Percentiles rank a stretch among this genome's conserved stretches.
Conservation (phyloP, 805 yeast species). For the Monosporozyma unispora region DNA sequence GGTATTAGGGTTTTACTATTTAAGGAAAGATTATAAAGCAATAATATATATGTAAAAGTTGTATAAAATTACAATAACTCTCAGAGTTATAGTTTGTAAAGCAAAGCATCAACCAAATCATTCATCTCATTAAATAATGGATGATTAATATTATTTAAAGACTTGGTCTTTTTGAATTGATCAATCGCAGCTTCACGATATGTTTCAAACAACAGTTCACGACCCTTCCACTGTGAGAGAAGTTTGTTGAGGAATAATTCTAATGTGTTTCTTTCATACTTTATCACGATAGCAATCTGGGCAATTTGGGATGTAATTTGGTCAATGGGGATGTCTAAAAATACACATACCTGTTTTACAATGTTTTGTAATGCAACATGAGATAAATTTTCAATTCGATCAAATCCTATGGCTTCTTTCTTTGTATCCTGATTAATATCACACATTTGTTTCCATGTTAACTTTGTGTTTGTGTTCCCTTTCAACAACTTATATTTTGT, state of each 20-base stretch:
- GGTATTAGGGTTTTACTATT: not conserved
- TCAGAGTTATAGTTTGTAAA: not conserved
- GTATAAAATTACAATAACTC: too few relatives aligned
- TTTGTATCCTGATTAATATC: not conserved
- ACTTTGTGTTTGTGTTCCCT: slow-evolving; percentile 20
- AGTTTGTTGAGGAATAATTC: slow-evolving; percentile 28
- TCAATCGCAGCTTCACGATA: slow-evolving; percentile 17
- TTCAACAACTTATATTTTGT: not conserved
- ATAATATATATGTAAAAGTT: too few relatives aligned
- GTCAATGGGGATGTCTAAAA: slow-evolving; percentile 28
- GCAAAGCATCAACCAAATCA: slow-evolving; percentile 16
- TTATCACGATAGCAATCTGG: slow-evolving; percentile 19
- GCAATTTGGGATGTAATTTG: slow-evolving; percentile 23
- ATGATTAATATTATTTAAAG: slow-evolving; percentile 15
- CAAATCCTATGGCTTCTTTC: slow-evolving; percentile 9
- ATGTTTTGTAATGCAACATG: slow-evolving; percentile 29
- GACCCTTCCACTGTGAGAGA: slow-evolving; percentile 25
- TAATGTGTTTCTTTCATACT: slow-evolving; percentile 23
- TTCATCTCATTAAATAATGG: slow-evolving; percentile 24
- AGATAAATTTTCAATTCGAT: slow-evolving; percentile 24
- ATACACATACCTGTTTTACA: slow-evolving; percentile 28
- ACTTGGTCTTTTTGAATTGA: slow-evolving; percentile 13
- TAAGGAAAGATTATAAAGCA: not conserved
- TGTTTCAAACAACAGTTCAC: slow-evolving; percentile 20
- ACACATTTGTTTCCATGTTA: slow-evolving; percentile 10